Base-by-base conservation (phyloP, 495 filamentous ascomycete species). In the Mytilinidion resinicola region DNA sequence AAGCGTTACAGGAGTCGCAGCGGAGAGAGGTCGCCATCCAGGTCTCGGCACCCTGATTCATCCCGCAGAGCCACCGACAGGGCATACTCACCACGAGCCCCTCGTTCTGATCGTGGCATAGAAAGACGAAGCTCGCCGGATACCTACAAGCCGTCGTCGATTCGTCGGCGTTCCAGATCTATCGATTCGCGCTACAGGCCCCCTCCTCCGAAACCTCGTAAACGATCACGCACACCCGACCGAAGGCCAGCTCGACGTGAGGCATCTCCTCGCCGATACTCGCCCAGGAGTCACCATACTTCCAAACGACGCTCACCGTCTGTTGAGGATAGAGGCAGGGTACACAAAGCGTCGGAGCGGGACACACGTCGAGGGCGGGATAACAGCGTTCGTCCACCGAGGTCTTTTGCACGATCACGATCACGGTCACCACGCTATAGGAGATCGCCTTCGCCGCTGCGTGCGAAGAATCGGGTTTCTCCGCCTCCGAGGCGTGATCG, bases 151-250 rank as follows among this genome's bases (percentile, higher is more conserved):
- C 67, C 65, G 19, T 43, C 56, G 12, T 36, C 63, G 14, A 37
- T 42, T 19, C 65, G 69, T 36, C 62, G 62, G 21, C 66, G 68
- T 52, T 72, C 69, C 0, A 61, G 55, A n/a, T 72, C 70, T 10
- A 36, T 43, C 25, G 66, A 70, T 50, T 63, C 67, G 41, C 60
- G 57, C 30, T 69, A 69, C 57, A n/a, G 53, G 53, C 35, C 47
- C 54, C 62, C 38, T 17, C 8, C 63, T 15, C 56, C 44, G 33
- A 52, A 59, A 57, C 52, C 14, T 46, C 35, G 67, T 30, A 55
- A 50, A 56, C 46, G 63, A 47, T 62, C 63, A 5, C 19, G 39
- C 12, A 60, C 64, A 14, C 64, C 67, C 12, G 63, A 64, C 35
- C 50, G 59, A 56, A 66, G 41, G 49, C 55, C 56, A 30, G 48